Conservation (phyloP, 441 rosid species). For the Erodium moschatum region DNA sequence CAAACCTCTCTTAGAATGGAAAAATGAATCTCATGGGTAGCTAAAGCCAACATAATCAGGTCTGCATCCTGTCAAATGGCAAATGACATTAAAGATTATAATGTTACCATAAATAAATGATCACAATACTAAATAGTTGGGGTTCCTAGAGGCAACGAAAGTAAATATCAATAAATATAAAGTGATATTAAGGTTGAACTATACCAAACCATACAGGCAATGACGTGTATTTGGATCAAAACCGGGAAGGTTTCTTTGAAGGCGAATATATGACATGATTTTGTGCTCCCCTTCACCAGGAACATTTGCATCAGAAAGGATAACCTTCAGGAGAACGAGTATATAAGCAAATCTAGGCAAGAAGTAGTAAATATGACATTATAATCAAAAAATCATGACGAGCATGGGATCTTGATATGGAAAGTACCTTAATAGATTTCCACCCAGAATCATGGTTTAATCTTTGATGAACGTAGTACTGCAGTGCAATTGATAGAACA, state of each 20-base stretch:
- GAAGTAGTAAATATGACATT: not conserved
- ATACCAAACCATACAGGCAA: slow-evolving; percentile 94
- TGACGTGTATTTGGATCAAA: slow-evolving; percentile 83
- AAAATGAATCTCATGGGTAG: slow-evolving; percentile 93
- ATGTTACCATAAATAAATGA: slow-evolving; percentile 18
- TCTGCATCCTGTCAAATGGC: slow-evolving; percentile 73
- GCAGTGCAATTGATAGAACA: slow-evolving; percentile 72
- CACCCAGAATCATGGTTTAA: slow-evolving; percentile 85
- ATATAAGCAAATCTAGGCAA: slow-evolving; percentile 22
- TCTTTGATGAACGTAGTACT: slow-evolving; percentile 68
- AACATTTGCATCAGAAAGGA: slow-evolving; percentile 95
- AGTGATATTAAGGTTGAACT: slow-evolving; percentile 23
- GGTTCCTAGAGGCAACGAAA: not conserved
- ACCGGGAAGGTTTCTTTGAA: slow-evolving; percentile 89
- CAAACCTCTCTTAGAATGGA: slow-evolving; percentile 94
- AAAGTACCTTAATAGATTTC: slow-evolving; percentile 63
- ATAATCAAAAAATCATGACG: not conserved
- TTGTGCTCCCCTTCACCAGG: slow-evolving; percentile 99
- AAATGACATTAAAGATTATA: slow-evolving; percentile 20
- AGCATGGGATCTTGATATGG: not conserved
- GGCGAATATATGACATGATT: slow-evolving; percentile 85
- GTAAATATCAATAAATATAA: slow-evolving; percentile 7
- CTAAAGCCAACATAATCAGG: slow-evolving; percentile 91
- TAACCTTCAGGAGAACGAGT: slow-evolving; percentile 48
- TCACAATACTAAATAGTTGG: slow-evolving; percentile 14